Percentiles rank a stretch among this genome's conserved stretches.
Evolutionary conservation across 139 green algal genomes (phyloP).

Genomic region (Asterochloris erici): DNA sequence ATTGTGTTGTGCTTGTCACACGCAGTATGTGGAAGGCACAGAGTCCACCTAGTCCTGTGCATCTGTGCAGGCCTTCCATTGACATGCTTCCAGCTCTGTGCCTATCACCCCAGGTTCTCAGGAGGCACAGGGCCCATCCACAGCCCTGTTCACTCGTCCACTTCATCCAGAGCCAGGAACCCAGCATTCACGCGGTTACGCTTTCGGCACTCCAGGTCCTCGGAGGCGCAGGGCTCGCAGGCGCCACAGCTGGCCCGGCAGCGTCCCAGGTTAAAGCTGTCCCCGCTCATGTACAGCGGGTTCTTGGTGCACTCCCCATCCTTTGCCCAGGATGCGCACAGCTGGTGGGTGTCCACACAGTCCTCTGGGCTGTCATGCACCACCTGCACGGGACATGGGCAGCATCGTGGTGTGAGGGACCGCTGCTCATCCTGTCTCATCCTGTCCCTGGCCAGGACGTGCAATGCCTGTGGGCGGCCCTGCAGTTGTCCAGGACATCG

Average conservation of each 20-base stretch:
- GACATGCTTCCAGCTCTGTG: no score
- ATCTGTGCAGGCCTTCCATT: no score
- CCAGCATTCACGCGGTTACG: slow-evolving; percentile 13
- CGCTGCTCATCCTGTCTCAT: neutral
- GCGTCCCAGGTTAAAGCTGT: neutral
- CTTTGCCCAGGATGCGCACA: neutral
- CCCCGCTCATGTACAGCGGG: slow-evolving; percentile 11
- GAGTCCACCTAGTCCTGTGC: no score
- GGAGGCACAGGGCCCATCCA: no score
- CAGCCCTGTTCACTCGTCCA: no score
- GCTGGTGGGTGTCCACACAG: slow-evolving; percentile 6
- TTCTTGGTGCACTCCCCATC: slow-evolving; percentile 21
- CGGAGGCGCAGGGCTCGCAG: neutral
- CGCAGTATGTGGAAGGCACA: no score
- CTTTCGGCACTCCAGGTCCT: slow-evolving; percentile 1
- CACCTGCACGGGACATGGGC: neutral
- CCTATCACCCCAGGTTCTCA: no score
- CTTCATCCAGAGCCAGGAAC: slow-evolving; percentile 9
- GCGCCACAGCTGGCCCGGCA: slow-evolving; percentile 6
- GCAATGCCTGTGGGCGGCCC: neutral
- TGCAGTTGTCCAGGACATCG: neutral
- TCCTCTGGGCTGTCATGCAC: slow-evolving; percentile 4
- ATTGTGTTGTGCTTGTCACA: no score
- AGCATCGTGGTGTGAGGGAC: neutral
- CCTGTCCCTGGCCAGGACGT: neutral